These are phyloP conservation scores for Heterobasidion occidentale DNA, from an alignment of 1,284 basidiomycete species.

Conservation along the genomic window DNA sequence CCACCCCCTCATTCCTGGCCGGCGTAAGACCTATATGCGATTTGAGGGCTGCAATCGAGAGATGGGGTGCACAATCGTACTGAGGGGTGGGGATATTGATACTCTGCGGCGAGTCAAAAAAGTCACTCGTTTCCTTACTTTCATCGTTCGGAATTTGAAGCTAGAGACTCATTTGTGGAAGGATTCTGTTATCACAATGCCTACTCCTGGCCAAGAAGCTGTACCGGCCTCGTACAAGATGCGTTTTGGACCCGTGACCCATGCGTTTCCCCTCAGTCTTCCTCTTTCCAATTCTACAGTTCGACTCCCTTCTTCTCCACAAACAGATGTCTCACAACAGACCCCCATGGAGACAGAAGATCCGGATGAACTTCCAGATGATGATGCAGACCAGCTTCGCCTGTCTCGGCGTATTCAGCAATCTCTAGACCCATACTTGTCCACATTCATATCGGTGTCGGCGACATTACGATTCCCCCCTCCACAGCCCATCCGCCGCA, in stretches of 20 bases:
- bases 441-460: slow-evolving; percentile 85
- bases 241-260: slow-evolving; percentile 10
- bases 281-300: slow-evolving; percentile 1
- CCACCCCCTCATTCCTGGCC: slow-evolving; percentile 84
- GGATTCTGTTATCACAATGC: slow-evolving; percentile 83
- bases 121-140: slow-evolving; percentile 85
- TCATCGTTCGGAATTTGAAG: slow-evolving; percentile 88
- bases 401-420: slow-evolving; percentile 69
- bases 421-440: slow-evolving; percentile 75
- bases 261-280: slow-evolving; percentile 4
- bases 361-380: slow-evolving; percentile 43
- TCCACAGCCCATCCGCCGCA: slow-evolving; percentile 77
- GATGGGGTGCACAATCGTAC: slow-evolving; percentile 89
- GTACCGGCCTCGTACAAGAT: slow-evolving; percentile 34
- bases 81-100: slow-evolving; percentile 83
- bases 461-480: slow-evolving; percentile 86
- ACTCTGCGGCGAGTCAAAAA: slow-evolving; percentile 84
- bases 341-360: slow-evolving; percentile 14
- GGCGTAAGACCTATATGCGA: slow-evolving; percentile 93
- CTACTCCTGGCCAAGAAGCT: slow-evolving; percentile 57
- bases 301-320: not conserved
- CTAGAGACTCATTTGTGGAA: slow-evolving; percentile 94
- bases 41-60: slow-evolving; percentile 93
- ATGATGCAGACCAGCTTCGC: slow-evolving; percentile 59
- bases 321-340: slow-evolving; percentile 10